Evolutionary conservation across 2,329 filamentous ascomycete genomes (phyloP).

Genomic region (Fusarium staphyleae): DNA sequence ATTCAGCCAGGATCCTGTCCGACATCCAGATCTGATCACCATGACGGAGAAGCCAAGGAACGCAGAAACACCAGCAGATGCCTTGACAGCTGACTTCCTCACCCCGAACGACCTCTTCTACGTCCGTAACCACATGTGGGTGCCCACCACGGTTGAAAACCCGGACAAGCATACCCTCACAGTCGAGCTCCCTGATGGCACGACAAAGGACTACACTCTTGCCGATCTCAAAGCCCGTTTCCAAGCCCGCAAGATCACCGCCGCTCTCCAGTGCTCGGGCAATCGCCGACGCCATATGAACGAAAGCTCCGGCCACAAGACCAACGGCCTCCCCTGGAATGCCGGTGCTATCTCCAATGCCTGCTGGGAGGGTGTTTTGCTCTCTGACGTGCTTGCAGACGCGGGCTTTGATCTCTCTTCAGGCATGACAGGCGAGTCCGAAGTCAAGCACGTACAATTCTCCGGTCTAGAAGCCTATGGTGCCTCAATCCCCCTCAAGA

Average conservation of each 20-base stretch:
- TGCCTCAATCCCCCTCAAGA: constrained; percentile 66
- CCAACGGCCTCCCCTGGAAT: constrained; percentile 67
- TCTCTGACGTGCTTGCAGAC: constrained; percentile 63
- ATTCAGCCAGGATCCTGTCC: constrained; percentile 60
- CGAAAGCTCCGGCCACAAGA: constrained; percentile 49
- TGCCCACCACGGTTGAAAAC: constrained; percentile 54
- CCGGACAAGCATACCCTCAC: constrained; percentile 55
- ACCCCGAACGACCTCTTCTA: constrained; percentile 66
- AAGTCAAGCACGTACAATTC: constrained; percentile 63
- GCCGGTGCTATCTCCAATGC: constrained; percentile 67
- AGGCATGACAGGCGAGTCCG: constrained; percentile 46
- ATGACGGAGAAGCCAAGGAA: constrained; percentile 65
- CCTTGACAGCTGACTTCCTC: constrained; percentile 57
- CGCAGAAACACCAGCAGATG: constrained; percentile 63
- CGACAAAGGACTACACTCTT: constrained; percentile 60
- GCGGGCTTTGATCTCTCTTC: constrained; percentile 58
- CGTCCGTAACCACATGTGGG: constrained; percentile 70
- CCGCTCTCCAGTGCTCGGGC: constrained; percentile 66
- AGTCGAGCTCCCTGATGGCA: constrained; percentile 63
- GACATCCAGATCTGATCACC: constrained; percentile 59
- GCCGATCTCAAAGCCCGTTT: constrained; percentile 62
- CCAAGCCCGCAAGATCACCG: constrained; percentile 58
- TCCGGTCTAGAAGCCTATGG: constrained; percentile 66
- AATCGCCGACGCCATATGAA: constrained; percentile 68
- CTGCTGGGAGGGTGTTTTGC: constrained; percentile 63